These are phyloP conservation scores for Rasamsonia emersonii DNA, from an alignment of 2,329 filamentous ascomycete genomes.

Conservation along the genomic window DNA sequence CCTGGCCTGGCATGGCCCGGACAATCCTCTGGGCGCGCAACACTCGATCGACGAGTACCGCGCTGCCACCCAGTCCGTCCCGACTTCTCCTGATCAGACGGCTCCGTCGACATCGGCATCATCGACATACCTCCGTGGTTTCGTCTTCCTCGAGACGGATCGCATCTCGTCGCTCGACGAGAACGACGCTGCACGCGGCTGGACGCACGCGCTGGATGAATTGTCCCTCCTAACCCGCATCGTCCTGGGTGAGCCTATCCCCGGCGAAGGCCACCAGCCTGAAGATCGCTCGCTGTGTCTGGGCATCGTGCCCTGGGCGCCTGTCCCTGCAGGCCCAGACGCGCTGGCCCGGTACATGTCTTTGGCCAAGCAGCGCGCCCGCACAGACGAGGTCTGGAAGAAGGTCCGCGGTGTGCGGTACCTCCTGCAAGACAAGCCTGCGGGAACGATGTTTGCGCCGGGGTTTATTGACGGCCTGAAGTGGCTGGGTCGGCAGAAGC, in stretches of 20 bases:
- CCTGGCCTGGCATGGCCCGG: slow-evolving; percentile 60
- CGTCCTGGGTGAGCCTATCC: slow-evolving; percentile 48
- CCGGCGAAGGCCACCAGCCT: slow-evolving; percentile 50
- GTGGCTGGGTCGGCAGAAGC: slow-evolving; percentile 54
- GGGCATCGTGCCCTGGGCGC: slow-evolving; percentile 79
- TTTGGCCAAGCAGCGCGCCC: slow-evolving; percentile 44
- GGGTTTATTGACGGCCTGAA: slow-evolving; percentile 58
- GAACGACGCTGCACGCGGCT: slow-evolving; percentile 42
- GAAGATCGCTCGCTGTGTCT: slow-evolving; percentile 50
- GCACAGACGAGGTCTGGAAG: slow-evolving; percentile 54
- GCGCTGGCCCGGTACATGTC: slow-evolving; percentile 58
- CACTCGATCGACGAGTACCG: slow-evolving; percentile 59
- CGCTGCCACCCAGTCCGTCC: slow-evolving; percentile 25
- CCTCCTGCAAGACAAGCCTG: slow-evolving; percentile 67
- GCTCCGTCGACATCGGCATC: slow-evolving; percentile 16
- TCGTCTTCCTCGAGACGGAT: slow-evolving; percentile 78
- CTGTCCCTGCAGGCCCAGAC: slow-evolving; percentile 56
- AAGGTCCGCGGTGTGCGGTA: slow-evolving; percentile 75
- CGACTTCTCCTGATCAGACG: slow-evolving; percentile 17
- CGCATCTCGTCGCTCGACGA: slow-evolving; percentile 53
- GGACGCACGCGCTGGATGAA: slow-evolving; percentile 62
- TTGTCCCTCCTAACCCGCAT: slow-evolving; percentile 61
- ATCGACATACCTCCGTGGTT: slow-evolving; percentile 50
- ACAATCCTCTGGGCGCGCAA: slow-evolving; percentile 52
- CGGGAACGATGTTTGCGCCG: slow-evolving; percentile 54